phyloP scores from a whole-genome alignment of 2,329 filamentous ascomycete species.

The Domatiomyces catenatus region DNA sequence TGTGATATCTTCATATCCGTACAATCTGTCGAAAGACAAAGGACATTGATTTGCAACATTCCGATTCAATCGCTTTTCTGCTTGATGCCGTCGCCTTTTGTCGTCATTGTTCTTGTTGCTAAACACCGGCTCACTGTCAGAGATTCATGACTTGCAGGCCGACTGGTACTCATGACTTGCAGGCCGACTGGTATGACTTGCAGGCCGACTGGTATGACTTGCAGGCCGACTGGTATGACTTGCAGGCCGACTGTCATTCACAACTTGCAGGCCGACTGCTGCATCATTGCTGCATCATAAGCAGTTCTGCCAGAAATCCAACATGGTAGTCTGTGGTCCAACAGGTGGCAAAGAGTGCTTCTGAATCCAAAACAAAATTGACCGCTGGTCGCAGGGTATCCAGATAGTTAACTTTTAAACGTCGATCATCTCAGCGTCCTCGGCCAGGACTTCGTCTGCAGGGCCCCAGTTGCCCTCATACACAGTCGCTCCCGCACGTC shows the following conservation, averaged over 20 bases:
- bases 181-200: background rate
- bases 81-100: too few relatives aligned
- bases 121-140: background rate
- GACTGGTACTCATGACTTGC: background rate
- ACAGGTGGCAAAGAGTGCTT: background rate
- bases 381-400: background rate
- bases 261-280: too few relatives aligned
- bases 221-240: too few relatives aligned
- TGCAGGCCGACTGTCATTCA: too few relatives aligned
- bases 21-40: background rate
- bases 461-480: constrained; percentile 96
- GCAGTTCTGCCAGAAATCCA: background rate
- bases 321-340: background rate
- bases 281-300: background rate
- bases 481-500: constrained; percentile 78
- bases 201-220: background rate
- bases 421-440: constrained; percentile 50
- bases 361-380: background rate
- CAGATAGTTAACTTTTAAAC: constrained; percentile 23
- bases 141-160: background rate
- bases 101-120: background rate
- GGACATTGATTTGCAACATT: background rate
- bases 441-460: constrained; percentile 44
- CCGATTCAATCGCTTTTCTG: background rate
- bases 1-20: background rate